These are phyloP conservation scores for Pythium diclinum DNA, from an alignment of 352 stramenopile species.

Conservation along the genomic window DNA sequence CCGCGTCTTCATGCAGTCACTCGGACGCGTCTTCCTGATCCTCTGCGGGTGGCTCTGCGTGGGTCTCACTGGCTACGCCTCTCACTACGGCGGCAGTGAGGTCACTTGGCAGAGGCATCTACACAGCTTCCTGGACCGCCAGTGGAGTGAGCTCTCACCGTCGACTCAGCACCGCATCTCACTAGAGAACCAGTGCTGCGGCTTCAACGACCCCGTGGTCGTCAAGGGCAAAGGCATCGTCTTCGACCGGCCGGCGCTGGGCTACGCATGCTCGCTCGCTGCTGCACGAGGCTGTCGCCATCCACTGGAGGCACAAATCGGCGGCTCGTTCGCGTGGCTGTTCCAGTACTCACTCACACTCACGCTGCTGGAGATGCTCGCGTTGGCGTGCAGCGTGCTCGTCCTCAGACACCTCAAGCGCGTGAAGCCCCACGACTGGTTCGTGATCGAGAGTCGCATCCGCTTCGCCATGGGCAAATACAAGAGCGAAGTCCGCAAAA, in stretches of 20 bases:
- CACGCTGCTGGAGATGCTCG: conserved; percentile 17
- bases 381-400: conserved; percentile 1
- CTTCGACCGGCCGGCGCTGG: conserved; percentile 22
- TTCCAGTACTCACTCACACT: conserved; percentile 16
- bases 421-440: conserved; percentile 25
- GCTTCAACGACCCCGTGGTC: conserved; percentile 31
- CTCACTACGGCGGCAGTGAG: conserved; percentile 9
- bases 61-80: conserved; percentile 18
- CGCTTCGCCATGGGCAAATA: conserved; percentile 57
- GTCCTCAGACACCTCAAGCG: conserved; percentile 12
- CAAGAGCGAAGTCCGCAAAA: conserved; percentile 35
- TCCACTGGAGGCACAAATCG: conserved; percentile 20
- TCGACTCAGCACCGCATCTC: conserved; percentile 28
- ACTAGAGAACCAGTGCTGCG: conserved; percentile 33
- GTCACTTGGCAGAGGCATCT: background rate
- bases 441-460: conserved; percentile 35
- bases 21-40: conserved; percentile 12
- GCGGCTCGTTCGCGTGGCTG: conserved; percentile 18
- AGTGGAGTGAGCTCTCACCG: conserved; percentile 30
- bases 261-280: conserved; percentile 25
- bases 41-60: conserved; percentile 25
- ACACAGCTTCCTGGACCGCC: conserved; percentile 23
- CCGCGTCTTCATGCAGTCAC: conserved; percentile 26
- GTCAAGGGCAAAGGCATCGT: conserved; percentile 24
- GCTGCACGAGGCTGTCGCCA: conserved; percentile 23